Percentiles rank a stretch among this genome's conserved stretches.
Conservation (phyloP, 176 grass and related monocot species). For the Rhynchospora breviuscula region DNA sequence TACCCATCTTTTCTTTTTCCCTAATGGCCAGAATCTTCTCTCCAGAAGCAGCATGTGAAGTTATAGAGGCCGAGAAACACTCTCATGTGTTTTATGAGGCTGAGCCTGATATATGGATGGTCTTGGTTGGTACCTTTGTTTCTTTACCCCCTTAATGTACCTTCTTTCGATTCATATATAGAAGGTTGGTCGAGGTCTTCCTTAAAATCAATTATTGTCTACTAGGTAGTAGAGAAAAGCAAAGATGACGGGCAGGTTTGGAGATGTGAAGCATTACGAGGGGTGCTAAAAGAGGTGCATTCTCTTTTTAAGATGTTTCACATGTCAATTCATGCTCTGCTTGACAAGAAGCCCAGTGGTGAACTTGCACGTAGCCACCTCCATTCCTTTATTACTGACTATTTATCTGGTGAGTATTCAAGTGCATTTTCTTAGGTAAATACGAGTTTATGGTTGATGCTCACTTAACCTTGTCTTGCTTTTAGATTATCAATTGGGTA, state of each 20-base stretch:
- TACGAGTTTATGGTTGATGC: not conserved
- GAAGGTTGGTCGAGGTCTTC: conserved; percentile 17
- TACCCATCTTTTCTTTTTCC: not conserved
- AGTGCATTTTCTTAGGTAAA: not conserved
- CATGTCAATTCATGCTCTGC: conserved; percentile 62
- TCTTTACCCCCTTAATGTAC: not conserved
- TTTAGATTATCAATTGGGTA: conserved; percentile 71
- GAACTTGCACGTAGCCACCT: conserved; percentile 74
- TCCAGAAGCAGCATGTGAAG: conserved; percentile 73
- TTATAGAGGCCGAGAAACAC: conserved; percentile 89
- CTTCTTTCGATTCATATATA: conserved; percentile 23
- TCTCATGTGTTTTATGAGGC: conserved; percentile 90
- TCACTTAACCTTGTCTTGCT: conserved; percentile 9
- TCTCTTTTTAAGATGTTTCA: conserved; percentile 83
- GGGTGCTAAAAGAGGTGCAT: conserved; percentile 81
- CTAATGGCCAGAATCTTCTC: conserved; percentile 84
- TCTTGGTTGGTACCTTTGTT: conserved; percentile 58
- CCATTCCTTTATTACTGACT: conserved; percentile 75
- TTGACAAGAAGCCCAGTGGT: conserved; percentile 83
- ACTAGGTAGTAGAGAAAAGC: conserved; percentile 80
- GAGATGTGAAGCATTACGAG: conserved; percentile 53
- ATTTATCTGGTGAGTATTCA: conserved; percentile 65
- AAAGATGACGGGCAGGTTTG: conserved; percentile 66
- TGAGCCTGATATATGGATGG: conserved; percentile 94
- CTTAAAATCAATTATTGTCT: not conserved